Conservation (phyloP, 495 filamentous ascomycete genomes). For the Podospora pseudocomata region DNA sequence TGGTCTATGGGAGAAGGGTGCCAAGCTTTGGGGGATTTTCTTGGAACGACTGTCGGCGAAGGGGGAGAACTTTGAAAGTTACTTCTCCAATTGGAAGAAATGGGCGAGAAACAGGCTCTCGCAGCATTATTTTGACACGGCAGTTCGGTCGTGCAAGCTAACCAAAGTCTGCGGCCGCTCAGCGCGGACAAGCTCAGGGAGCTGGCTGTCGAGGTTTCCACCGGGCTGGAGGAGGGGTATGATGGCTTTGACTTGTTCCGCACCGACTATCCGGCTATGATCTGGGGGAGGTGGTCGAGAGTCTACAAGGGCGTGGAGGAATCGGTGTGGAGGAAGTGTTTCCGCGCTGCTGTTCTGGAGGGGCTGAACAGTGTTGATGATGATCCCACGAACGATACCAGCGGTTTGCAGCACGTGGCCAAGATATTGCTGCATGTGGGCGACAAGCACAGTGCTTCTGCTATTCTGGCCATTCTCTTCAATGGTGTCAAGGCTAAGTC, state of each 20-base stretch:
- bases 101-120: conserved; percentile 8
- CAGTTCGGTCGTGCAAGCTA: conserved; percentile 10
- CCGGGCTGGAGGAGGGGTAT: conserved; percentile 12
- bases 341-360: conserved; percentile 11
- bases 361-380: conserved; percentile 14
- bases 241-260: conserved; percentile 18
- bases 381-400: conserved; percentile 15
- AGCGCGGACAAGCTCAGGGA: conserved; percentile 14
- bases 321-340: conserved; percentile 15
- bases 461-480: conserved; percentile 16
- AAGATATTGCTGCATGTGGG: conserved; percentile 17
- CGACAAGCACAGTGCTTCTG: conserved; percentile 14
- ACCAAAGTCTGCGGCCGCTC: not conserved
- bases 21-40: conserved; percentile 5
- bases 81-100: not conserved
- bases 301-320: conserved; percentile 11
- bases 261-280: conserved; percentile 15
- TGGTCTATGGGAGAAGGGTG: conserved; percentile 9
- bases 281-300: conserved; percentile 19
- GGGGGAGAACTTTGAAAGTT: not conserved
- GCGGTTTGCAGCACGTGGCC: conserved; percentile 8
- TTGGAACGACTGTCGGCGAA: conserved; percentile 3
- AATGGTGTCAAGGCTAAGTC: not conserved
- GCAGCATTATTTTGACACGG: conserved; percentile 15
- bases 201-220: conserved; percentile 13